These are phyloP conservation scores for Gigaspora rosea DNA, from an alignment of 192 early-diverging fungal genomes.

Conservation along the genomic window DNA sequence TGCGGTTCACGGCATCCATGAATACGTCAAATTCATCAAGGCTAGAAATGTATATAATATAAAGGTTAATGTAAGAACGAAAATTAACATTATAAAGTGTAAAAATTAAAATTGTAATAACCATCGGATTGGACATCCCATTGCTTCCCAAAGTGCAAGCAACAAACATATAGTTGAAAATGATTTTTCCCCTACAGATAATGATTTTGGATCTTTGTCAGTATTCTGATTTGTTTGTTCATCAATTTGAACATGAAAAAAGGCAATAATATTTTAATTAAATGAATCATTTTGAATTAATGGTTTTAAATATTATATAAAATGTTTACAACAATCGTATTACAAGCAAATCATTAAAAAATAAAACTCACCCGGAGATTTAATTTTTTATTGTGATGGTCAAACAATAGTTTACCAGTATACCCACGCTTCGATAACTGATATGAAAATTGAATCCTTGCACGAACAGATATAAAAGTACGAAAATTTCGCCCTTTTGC, in stretches of 20 bases:
- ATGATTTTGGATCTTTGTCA: slow-evolving; percentile 84
- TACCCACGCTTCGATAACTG: slow-evolving; percentile 83
- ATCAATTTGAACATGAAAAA: slow-evolving; percentile 42
- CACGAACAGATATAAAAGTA: slow-evolving; percentile 71
- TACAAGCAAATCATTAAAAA: neutral
- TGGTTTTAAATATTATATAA: neutral
- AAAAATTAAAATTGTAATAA: slow-evolving; percentile 21
- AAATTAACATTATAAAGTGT: neutral
- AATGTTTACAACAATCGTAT: neutral
- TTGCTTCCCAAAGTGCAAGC: slow-evolving; percentile 90
- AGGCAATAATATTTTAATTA: neutral
- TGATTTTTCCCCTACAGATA: slow-evolving; percentile 98
- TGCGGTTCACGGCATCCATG: slow-evolving; percentile 97
- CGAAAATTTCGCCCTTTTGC: slow-evolving; percentile 64
- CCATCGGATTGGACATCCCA: slow-evolving; percentile 89
- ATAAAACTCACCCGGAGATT: slow-evolving; percentile 55
- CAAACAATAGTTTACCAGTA: slow-evolving; percentile 74
- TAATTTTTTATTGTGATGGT: slow-evolving; percentile 67
- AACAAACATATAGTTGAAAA: slow-evolving; percentile 94
- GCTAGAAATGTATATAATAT: slow-evolving; percentile 32
- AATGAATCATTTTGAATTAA: neutral
- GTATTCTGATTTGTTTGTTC: slow-evolving; percentile 42
- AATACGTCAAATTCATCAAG: slow-evolving; percentile 99
- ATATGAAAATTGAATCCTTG: slow-evolving; percentile 71
- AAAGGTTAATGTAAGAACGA: neutral